Evolutionary conservation across 2,329 filamentous ascomycete species (phyloP).

Genomic region (Trichoderma polysporum): DNA sequence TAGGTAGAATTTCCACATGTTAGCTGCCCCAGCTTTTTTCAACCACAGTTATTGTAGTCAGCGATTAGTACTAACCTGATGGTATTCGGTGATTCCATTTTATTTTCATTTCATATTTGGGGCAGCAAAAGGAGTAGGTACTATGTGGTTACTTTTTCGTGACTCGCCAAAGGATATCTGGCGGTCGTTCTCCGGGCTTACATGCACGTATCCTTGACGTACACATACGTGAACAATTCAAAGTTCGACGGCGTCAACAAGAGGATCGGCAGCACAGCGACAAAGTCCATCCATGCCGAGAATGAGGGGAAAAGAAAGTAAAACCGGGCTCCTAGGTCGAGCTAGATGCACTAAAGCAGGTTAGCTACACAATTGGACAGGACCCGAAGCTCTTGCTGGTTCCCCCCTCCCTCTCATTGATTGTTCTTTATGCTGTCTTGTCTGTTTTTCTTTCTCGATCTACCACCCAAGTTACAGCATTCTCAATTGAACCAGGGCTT

Average conservation of each 20-base stretch:
- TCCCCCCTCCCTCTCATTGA: background rate
- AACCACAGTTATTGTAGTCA: background rate
- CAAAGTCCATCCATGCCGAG: background rate
- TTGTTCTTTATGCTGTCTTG: background rate
- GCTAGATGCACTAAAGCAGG: background rate
- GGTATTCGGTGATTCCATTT: background rate
- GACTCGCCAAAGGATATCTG: background rate
- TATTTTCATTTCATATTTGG: background rate
- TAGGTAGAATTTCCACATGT: too few species aligned
- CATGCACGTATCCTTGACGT: background rate
- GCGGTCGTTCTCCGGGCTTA: background rate
- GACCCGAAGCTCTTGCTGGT: background rate
- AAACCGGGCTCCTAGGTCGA: background rate
- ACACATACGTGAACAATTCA: background rate
- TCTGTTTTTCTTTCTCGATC: background rate
- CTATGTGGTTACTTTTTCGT: background rate
- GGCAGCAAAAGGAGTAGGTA: background rate
- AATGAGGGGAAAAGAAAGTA: conserved; percentile 7
- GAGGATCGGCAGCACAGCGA: background rate
- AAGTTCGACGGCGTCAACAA: conserved; percentile 2
- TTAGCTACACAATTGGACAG: background rate
- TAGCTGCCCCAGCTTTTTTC: background rate
- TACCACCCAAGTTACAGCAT: background rate
- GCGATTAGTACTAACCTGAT: background rate
- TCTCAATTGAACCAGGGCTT: background rate